These are phyloP conservation scores for Ramalina intermedia DNA, from an alignment of 495 filamentous ascomycete genomes.

Conservation along the genomic window DNA sequence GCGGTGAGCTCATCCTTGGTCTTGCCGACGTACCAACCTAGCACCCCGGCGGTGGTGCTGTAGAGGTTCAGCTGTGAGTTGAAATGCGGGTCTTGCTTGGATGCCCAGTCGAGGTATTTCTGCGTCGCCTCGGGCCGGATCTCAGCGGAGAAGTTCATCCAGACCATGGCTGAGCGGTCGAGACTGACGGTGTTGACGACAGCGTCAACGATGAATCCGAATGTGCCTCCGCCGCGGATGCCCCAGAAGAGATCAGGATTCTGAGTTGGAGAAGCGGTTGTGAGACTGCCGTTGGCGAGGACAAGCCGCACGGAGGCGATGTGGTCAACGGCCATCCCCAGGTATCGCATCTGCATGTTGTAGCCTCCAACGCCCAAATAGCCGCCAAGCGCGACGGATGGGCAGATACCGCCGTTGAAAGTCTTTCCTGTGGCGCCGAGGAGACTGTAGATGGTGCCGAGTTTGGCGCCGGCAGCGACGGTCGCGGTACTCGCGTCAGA, in stretches of 20 bases:
- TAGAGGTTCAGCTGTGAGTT: conserved; percentile 7
- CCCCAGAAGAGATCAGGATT: conserved; percentile 38
- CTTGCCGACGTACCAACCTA: conserved; percentile 7
- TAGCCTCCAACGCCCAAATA: conserved; percentile 3
- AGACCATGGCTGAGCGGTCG: conserved; percentile 6
- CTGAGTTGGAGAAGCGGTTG: conserved; percentile 26
- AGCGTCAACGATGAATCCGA: conserved; percentile 34
- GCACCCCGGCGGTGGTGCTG: not conserved
- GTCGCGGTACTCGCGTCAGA: conserved; percentile 1
- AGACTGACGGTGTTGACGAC: conserved; percentile 14
- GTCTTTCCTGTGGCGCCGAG: not conserved
- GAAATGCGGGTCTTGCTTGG: not conserved
- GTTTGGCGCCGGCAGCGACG: conserved; percentile 1
- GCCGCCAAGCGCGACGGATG: conserved; percentile 2
- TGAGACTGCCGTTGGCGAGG: conserved; percentile 27
- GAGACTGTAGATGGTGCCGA: conserved; percentile 2
- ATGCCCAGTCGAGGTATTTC: conserved; percentile 5
- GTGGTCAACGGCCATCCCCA: conserved; percentile 33
- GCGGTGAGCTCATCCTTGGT: conserved; percentile 3
- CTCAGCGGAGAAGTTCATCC: not conserved
- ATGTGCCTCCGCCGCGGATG: conserved; percentile 27
- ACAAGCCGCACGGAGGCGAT: conserved; percentile 32
- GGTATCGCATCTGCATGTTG: conserved; percentile 4
- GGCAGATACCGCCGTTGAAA: conserved; percentile 6
- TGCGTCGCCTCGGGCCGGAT: conserved; percentile 5